Evolutionary conservation across 345 rosid species (phyloP).

Genomic region (Fremontodendron californicum): DNA sequence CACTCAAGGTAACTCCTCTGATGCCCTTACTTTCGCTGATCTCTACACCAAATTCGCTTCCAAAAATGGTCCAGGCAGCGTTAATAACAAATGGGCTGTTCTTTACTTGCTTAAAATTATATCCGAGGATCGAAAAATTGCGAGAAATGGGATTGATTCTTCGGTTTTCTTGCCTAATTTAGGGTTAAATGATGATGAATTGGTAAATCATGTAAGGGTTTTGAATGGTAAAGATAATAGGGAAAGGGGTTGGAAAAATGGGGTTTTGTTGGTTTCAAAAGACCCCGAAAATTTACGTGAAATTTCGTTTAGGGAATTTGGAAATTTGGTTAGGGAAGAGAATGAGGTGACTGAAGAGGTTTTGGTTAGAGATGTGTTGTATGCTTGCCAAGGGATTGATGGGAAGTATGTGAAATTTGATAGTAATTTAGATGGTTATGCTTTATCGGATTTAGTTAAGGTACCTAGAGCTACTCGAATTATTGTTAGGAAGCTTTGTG

Average conservation of each 20-base stretch:
- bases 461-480: conserved; percentile 66
- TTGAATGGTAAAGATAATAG: conserved; percentile 26
- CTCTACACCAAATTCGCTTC: conserved; percentile 78
- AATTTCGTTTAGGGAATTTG: conserved; percentile 73
- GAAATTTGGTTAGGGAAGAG: conserved; percentile 61
- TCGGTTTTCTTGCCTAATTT: conserved; percentile 53
- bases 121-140: conserved; percentile 60
- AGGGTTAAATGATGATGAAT: conserved; percentile 26
- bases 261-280: conserved; percentile 64
- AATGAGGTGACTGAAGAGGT: conserved; percentile 87
- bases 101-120: conserved; percentile 73
- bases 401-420: conserved; percentile 80
- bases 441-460: conserved; percentile 52
- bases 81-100: conserved; percentile 89
- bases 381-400: conserved; percentile 92
- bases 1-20: conserved; percentile 79
- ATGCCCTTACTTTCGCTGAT: conserved; percentile 83
- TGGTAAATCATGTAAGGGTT: conserved; percentile 30
- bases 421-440: conserved; percentile 60
- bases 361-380: conserved; percentile 84
- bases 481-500: conserved; percentile 80
- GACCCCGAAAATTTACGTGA: conserved; percentile 81
- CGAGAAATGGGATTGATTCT: conserved; percentile 37
- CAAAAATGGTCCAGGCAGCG: conserved; percentile 79
- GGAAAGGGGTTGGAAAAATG: conserved; percentile 54